phyloP scores from a whole-genome alignment of 179 eudicot species.

The Actinidia polygama region DNA sequence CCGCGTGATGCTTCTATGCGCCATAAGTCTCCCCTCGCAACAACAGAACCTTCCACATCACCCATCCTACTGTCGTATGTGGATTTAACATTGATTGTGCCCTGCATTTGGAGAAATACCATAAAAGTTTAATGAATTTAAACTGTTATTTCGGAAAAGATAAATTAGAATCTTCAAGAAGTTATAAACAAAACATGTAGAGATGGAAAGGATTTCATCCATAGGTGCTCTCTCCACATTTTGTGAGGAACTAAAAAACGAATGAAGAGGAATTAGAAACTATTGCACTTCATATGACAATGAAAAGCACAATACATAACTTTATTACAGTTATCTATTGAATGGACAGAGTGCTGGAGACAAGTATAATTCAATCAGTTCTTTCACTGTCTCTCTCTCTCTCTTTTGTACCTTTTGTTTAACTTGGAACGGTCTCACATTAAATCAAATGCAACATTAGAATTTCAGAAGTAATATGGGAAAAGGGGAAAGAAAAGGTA shows the following conservation, averaged over 20 bases:
- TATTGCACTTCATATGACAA: too few relatives aligned
- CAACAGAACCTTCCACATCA: slow-evolving; percentile 78
- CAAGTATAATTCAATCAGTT: too few relatives aligned
- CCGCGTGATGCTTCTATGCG: slow-evolving; percentile 90
- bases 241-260: too few relatives aligned
- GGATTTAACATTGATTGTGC: slow-evolving; percentile 73
- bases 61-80: slow-evolving; percentile 83
- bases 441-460: too few relatives aligned
- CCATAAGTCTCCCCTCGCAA: slow-evolving; percentile 95
- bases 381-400: too few relatives aligned
- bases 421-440: too few relatives aligned
- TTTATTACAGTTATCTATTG: too few relatives aligned
- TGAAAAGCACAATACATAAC: too few relatives aligned
- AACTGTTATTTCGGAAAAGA: background rate
- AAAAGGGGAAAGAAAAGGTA: background rate
- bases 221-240: background rate
- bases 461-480: background rate
- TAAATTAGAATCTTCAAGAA: background rate
- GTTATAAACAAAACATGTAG: background rate
- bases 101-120: slow-evolving; percentile 44
- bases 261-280: too few relatives aligned
- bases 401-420: too few relatives aligned
- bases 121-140: background rate
- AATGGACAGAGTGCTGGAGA: too few relatives aligned
- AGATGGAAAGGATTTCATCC: background rate